phyloP scores from a whole-genome alignment of 2,329 filamentous ascomycete species.

The Epichloe uncinata region DNA sequence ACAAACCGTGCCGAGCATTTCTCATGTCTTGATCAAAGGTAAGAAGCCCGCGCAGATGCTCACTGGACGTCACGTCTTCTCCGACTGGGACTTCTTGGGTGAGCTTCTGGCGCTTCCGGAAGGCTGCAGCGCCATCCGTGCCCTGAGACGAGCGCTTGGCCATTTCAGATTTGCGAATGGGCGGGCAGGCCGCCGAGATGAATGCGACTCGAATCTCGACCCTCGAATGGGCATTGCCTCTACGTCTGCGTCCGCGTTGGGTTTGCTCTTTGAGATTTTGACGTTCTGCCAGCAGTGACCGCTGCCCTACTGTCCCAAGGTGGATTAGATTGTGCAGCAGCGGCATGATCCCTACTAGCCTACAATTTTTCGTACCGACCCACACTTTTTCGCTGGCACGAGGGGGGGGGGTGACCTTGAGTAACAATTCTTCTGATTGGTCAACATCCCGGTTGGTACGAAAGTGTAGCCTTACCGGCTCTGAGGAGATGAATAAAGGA shows the following conservation, averaged over 20 bases:
- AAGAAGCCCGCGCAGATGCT: slow-evolving; percentile 56
- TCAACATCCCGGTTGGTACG: too few relatives aligned
- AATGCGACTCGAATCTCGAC: too few relatives aligned
- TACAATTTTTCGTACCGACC: too few relatives aligned
- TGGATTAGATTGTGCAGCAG: slow-evolving; percentile 4
- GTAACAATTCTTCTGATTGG: too few relatives aligned
- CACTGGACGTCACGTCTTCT: slow-evolving; percentile 47
- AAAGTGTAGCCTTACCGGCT: too few relatives aligned
- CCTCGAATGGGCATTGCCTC: neutral
- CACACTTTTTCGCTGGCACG: too few relatives aligned
- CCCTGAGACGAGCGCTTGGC: slow-evolving; percentile 29
- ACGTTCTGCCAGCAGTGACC: slow-evolving; percentile 22
- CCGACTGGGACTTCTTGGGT: slow-evolving; percentile 42
- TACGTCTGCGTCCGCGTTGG: neutral
- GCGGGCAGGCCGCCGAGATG: too few relatives aligned
- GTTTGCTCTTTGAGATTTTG: slow-evolving; percentile 18
- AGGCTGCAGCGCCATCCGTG: slow-evolving; percentile 26
- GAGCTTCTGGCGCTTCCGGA: slow-evolving; percentile 42
- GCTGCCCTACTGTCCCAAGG: slow-evolving; percentile 16
- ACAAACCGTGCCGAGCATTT: slow-evolving; percentile 51
- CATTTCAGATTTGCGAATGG: slow-evolving; percentile 22
- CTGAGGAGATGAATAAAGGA: too few relatives aligned
- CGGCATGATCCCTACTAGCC: too few relatives aligned
- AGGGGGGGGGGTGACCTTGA: too few relatives aligned
- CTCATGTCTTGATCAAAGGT: slow-evolving; percentile 57